Evolutionary conservation across 2,329 filamentous ascomycete species (phyloP), one percentile per base, ranked within the genome.

Genomic region (Fusarium veterinarium): DNA sequence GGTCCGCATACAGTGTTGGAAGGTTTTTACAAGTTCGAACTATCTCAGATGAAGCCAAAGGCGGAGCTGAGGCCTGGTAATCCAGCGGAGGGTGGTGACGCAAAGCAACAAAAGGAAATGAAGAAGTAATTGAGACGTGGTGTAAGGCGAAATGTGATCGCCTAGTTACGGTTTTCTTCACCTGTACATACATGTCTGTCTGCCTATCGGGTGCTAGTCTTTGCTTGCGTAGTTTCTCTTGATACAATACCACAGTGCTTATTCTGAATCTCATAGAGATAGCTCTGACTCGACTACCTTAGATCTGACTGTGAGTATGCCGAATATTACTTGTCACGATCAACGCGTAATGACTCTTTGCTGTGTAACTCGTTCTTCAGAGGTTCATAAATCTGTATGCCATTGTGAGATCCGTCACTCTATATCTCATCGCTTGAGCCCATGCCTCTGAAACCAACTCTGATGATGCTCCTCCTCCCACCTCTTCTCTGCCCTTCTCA

Each of bases 391-490:
- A 35, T 16, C 14, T 14, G 14, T 9, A 6, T 35, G 14, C 14
- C 33, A 35, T 13, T 33, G 6, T 16, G 14, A 16, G 14, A 25
- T 20, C 10, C 25, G 17, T 20, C 19, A 10, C n/a, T 37, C 14
- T 20, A 55, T 28, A 10, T n/a, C 8, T 8, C 30, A 69, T 20
- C 65, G 44, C 19, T 69, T 76, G 2, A 79, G 74, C 1, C 74
- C 74, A 35, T 79, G 77, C 10, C 77, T 67, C 60, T 80, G 76
- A 13, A 79, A 69, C 77, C 78, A 79, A 38, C 62, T 72, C 52
- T 73, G 75, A n/a, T 71, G 74, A 61, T 79, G 79, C 8, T 76
- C 76, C 37, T 79, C 79, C 51, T 80, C 77, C 79, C 79, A 81
- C n/a, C 60, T 76, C 65, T 79, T 77, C 73, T 81, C 79, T 0